A percentile compares a stretch with the other conserved stretches of the same genome.
These are phyloP conservation scores for Beauveria scarabaeidicola DNA, from an alignment of 2,329 filamentous ascomycete species.

Conservation along the genomic window DNA sequence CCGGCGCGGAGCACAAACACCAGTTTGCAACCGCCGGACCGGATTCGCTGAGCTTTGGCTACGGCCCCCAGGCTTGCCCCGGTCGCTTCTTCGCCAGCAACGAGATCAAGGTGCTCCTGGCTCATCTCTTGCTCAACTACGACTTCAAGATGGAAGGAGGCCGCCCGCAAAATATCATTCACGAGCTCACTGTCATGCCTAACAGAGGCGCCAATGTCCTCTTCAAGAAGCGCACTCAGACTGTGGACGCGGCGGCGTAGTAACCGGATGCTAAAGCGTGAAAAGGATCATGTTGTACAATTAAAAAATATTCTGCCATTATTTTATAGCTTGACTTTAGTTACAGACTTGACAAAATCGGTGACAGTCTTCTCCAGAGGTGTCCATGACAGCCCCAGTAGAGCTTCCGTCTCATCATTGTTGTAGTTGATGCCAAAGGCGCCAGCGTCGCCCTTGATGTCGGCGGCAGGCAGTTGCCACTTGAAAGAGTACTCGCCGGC, in stretches of 20 bases:
- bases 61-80: conserved; percentile 45
- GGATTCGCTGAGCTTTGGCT: conserved; percentile 34
- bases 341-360: conserved; percentile 56
- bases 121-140: conserved; percentile 17
- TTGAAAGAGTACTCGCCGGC: conserved; percentile 41
- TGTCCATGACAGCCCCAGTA: conserved; percentile 56
- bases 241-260: conserved; percentile 12
- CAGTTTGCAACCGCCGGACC: conserved; percentile 20
- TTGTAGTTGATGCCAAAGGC: conserved; percentile 39
- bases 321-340: conserved; percentile 24
- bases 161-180: too few relatives aligned
- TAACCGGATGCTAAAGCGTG: too few relatives aligned
- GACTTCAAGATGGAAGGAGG: not conserved
- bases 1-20: conserved; percentile 14
- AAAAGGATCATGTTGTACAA: too few relatives aligned
- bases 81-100: conserved; percentile 43
- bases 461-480: conserved; percentile 37
- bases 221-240: too few relatives aligned
- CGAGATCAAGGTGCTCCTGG: conserved; percentile 41
- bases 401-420: conserved; percentile 47
- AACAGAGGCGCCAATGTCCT: too few relatives aligned
- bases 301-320: too few relatives aligned
- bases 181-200: too few relatives aligned
- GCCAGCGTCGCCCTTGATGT: conserved; percentile 35
- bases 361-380: conserved; percentile 51